A percentile compares a stretch with the other conserved stretches of the same genome.
Evolutionary conservation across 768 basidiomycete genomes (phyloP).

Genomic region (Amyloporia xantha): DNA sequence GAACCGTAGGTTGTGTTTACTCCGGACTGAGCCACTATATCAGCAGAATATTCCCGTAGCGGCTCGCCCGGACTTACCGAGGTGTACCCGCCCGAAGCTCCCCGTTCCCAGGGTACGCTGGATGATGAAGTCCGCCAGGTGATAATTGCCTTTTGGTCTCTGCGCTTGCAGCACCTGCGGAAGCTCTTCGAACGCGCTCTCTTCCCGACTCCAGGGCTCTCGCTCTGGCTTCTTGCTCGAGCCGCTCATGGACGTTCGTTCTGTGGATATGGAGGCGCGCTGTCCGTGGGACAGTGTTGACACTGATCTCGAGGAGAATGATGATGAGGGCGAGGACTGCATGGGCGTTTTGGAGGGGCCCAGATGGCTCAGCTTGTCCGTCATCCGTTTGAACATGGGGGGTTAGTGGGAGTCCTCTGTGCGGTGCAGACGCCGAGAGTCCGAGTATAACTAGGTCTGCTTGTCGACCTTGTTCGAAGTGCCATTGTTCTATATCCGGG

Average conservation of each 20-base stretch:
- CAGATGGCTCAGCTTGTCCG: constrained; percentile 26
- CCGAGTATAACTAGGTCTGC: neutral
- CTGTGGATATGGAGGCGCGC: constrained; percentile 62
- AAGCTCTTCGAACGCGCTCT: neutral
- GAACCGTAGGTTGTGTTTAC: constrained; percentile 90
- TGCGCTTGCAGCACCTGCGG: constrained; percentile 27
- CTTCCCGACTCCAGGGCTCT: constrained; percentile 5
- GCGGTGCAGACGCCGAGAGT: too few relatives aligned
- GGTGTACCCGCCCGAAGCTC: constrained; percentile 94
- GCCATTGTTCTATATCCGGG: constrained; percentile 15
- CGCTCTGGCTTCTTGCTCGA: constrained; percentile 31
- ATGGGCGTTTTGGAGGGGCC: constrained; percentile 10
- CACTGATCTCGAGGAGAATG: constrained; percentile 11
- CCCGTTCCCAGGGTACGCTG: constrained; percentile 87
- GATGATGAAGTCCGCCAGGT: constrained; percentile 71
- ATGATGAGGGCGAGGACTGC: constrained; percentile 16
- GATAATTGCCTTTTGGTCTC: constrained; percentile 59
- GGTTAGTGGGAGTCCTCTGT: constrained; percentile 5
- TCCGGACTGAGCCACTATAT: too few relatives aligned
- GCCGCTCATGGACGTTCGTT: constrained; percentile 52
- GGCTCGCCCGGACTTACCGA: constrained; percentile 62
- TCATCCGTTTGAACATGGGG: constrained; percentile 28
- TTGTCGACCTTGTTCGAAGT: constrained; percentile 3
- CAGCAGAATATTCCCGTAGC: too few relatives aligned
- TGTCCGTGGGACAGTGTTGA: constrained; percentile 32